These are phyloP conservation scores for Flaveria robusta DNA, from an alignment of 129 eudicot genomes.

Conservation along the genomic window DNA sequence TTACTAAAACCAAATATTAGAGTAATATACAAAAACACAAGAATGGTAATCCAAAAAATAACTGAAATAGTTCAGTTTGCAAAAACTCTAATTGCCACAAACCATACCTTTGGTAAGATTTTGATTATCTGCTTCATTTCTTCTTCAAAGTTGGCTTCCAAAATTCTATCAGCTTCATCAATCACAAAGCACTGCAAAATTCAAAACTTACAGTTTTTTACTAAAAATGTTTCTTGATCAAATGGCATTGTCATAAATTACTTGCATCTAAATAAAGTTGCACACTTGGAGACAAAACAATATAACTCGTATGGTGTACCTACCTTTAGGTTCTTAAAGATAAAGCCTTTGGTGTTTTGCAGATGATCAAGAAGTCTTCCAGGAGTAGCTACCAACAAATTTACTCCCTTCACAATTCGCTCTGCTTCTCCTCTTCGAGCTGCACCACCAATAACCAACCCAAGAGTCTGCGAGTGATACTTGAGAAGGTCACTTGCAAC, in stretches of 20 bases:
- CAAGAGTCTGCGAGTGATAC: conserved; percentile 86
- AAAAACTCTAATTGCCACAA: neutral
- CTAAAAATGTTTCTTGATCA: conserved; percentile 1
- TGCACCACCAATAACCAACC: conserved; percentile 83
- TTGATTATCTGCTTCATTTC: conserved; percentile 85
- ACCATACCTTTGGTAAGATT: conserved; percentile 73
- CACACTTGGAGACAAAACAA: neutral
- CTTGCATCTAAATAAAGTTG: neutral
- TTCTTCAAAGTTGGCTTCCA: conserved; percentile 94
- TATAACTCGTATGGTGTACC: no score
- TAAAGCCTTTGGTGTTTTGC: conserved; percentile 84
- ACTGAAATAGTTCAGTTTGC: neutral
- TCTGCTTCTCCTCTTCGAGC: conserved; percentile 72
- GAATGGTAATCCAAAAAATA: neutral
- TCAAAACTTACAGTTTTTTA: neutral
- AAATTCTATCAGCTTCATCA: conserved; percentile 96
- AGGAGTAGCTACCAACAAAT: conserved; percentile 86
- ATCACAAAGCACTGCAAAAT: conserved; percentile 71
- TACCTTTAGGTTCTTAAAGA: conserved; percentile 76
- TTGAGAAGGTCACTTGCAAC: conserved; percentile 84
- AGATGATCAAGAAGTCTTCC: conserved; percentile 95
- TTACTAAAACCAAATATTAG: neutral
- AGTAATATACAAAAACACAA: neutral
- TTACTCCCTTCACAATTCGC: conserved; percentile 84
- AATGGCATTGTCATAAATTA: neutral